Percentiles rank a stretch among this genome's conserved stretches.
phyloP scores from a whole-genome alignment of 225 moss, liverwort and hornwort genomes.

The Straminergon stramineum region DNA sequence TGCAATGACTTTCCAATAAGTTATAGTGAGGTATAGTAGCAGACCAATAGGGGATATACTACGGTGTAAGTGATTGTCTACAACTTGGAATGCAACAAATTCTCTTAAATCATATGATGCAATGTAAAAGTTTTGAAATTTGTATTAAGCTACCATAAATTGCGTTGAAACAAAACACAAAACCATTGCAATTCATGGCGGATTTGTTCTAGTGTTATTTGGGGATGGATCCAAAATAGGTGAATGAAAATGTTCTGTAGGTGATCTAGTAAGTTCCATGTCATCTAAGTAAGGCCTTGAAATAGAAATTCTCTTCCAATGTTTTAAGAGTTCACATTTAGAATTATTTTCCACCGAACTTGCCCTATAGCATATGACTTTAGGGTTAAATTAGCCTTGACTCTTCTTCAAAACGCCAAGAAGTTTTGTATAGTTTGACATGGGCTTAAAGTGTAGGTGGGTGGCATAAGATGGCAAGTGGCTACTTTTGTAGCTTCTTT shows the following conservation, averaged over 20 bases:
- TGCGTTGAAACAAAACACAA: not conserved
- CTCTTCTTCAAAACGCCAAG: not conserved
- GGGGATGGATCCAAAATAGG: rapidly evolving
- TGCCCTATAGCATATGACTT: not conserved
- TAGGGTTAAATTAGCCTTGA: not conserved
- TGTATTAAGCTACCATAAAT: too few species aligned
- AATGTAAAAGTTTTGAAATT: not conserved
- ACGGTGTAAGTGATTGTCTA: not conserved
- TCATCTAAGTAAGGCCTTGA: too few species aligned
- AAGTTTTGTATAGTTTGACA: rapidly evolving
- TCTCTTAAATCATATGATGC: too few species aligned
- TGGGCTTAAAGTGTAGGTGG: rapidly evolving
- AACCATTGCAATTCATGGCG: not conserved
- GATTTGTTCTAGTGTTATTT: not conserved
- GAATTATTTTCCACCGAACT: not conserved
- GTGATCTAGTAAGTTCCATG: not conserved
- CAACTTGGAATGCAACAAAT: not conserved
- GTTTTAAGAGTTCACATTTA: not conserved
- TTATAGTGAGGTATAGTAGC: not conserved
- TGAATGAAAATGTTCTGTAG: not conserved
- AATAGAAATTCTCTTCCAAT: not conserved
- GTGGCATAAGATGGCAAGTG: not conserved
- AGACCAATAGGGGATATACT: not conserved
- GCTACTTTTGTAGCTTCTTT: not conserved
- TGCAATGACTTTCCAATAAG: not conserved